Base-by-base conservation (phyloP, 805 yeast genomes). In the Kodamaea neixiangensis region DNA sequence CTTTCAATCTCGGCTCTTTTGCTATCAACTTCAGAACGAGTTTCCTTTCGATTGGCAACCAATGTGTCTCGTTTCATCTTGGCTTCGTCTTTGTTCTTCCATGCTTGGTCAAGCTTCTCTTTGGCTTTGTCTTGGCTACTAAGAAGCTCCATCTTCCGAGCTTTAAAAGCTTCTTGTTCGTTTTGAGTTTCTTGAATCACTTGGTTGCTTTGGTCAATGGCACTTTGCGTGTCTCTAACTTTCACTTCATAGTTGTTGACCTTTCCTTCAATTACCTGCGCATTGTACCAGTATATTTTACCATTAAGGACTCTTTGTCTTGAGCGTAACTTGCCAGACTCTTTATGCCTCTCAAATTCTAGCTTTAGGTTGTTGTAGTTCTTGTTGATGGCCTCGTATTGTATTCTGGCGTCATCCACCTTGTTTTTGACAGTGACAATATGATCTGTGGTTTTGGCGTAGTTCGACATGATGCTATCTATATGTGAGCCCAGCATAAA, bases 401-500 rank as follows among this genome's bases (percentile, higher is more conserved):
- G 64, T 2, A 55, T 51, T 21, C 59, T 54, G 3, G 75, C 68
- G 4, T 62, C 59, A 9, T 55, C 56, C 41, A 68, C 56, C 35
- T 68, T 67, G 3, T 54, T 53, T 39, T 64, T 60, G 4, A 74
- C 61, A 33, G 62, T 66, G n/a, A 61, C 58, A 7, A 70, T 65
- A 48, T 71, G 64, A 9, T 54, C 52, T 0, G 66, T 55, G 3
- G 71, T 64, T 11, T 59, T 54, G 47, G 63, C 72, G 51, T 83
- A 76, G 60, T 85, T 83, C 13, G 73, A 76, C 34, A 78, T 68
- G n/a, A 86, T 82, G 41, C 85, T 88, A 50, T 83, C 85, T 45
- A 87, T 77, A 59, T 85, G 76, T 1, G 96, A 84, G 33, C 96
- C 97, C 47, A 80, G 80, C 88, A 87, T 85, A 63, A 93, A 89